Base-by-base conservation (phyloP, 1,284 basidiomycete genomes). In the Entoloma clypeatum region DNA sequence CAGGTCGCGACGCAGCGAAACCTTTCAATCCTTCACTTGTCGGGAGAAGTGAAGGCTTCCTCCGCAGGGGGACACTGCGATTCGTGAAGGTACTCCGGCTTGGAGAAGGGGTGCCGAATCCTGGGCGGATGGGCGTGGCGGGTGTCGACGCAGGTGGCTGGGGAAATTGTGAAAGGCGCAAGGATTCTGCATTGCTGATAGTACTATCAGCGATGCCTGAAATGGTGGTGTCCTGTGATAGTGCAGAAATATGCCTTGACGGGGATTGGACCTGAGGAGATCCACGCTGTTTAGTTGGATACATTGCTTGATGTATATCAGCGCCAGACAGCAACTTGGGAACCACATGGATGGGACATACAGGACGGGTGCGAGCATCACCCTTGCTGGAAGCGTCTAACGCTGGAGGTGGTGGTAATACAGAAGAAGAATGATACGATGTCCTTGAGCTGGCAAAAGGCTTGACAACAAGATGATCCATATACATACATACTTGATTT, bases 131-230 rank as follows among this genome's bases (percentile, higher is more conserved):
- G 19, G 64, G 65, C 23, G 63, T 65, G 17, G 57, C 46, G 13
- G 67, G 66, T 21, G 65, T 63, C 29, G 61, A 64, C 19, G 58
- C 52, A 18, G 67, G 65, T 1, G 65, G 67, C 24, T 56, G 54
- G 43, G 76, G 65, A 59, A 78, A 69, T 50, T 58, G 66, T 48
- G 62, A 74, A 53, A 62, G 61, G 44, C 48, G 51, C 10, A 67
- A 43, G 8, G 61, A 59, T 23, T 59, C 65, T 35, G 65, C 68
- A 41, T 69, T 68, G 53, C 72, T 75, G 32, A 79, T 70, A 14
- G 72, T 71, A 41, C 75, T 77, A 35, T 75, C 71, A 36, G 77
- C 74, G 30, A 78, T 54, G 19, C 67, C 72, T 23, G 78, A 79
- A 6, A 68, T 72, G 48, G 67, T 72, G 30, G 75, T 76, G 37